phyloP scores from a whole-genome alignment of 2,329 filamentous ascomycete genomes.

The Hypoxylon sp. region DNA sequence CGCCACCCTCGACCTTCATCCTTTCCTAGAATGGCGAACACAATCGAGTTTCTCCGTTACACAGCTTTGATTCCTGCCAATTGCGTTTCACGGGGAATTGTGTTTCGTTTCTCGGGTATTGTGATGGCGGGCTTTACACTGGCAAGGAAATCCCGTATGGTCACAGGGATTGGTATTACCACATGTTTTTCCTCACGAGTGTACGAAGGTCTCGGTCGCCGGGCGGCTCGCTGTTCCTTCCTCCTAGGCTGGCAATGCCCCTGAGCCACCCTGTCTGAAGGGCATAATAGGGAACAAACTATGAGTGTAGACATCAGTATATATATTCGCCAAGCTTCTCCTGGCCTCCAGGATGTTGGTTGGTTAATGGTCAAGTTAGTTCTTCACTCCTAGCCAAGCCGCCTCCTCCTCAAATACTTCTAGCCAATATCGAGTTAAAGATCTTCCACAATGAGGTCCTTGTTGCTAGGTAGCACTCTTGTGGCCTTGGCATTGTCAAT shows the following conservation, averaged over 20 bases:
- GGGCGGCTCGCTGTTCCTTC: constrained; percentile 1
- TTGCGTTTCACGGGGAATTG: background rate
- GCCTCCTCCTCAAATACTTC: background rate
- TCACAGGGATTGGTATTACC: constrained; percentile 7
- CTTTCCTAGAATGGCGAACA: constrained; percentile 1
- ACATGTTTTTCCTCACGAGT: constrained; percentile 3
- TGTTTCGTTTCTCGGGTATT: background rate
- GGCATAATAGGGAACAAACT: background rate
- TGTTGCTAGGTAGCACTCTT: constrained; percentile 11
- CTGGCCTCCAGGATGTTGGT: background rate
- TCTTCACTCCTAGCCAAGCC: constrained; percentile 13
- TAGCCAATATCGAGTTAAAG: constrained; percentile 8
- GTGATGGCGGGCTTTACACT: background rate
- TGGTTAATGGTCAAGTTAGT: constrained; percentile 12
- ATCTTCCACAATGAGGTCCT: constrained; percentile 20
- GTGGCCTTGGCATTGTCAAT: constrained; percentile 16
- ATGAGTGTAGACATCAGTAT: constrained; percentile 4
- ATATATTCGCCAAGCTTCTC: constrained; percentile 26
- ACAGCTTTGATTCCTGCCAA: constrained; percentile 2
- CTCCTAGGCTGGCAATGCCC: constrained; percentile 1
- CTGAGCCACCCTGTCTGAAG: background rate
- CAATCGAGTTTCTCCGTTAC: constrained; percentile 23
- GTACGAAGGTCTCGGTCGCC: background rate
- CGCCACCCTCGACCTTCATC: constrained; percentile 9
- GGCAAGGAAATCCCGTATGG: background rate